Evolutionary conservation across 257 asterid genomes (phyloP), one percentile per base, ranked within the genome.

Genomic region (Lycium barbarum): DNA sequence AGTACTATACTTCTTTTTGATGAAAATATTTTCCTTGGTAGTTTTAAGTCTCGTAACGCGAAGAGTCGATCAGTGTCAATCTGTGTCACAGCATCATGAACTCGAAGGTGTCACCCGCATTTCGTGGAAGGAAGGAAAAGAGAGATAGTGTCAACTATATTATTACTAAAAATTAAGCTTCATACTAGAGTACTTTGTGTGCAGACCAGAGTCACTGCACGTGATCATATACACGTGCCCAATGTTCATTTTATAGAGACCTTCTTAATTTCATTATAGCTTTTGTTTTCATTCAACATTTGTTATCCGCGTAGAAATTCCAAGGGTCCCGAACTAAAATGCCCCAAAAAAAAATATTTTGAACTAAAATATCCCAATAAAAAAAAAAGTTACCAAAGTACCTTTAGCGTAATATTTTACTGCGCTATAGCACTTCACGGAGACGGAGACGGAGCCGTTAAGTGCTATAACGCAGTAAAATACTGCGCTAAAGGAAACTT

Each of bases 181-280:
- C 59, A 40, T n/a, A 80, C 33, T 71, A 14, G 22, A 40, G 45
- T 40, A 40, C 79, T 70, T 85, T 79, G 83, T 81, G 83, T 85
- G 85, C 88, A 87, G 33, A 59, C 67, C 20, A 62, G 26, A 2
- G 55, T 79, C 57, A 83, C 84, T 85, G 33, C 20, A 76, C 85
- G 70, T 79, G 66, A 85, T 26, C 33, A 26, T 63, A 79, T 51
- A 79, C 70, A 83, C 63, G 4, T 76, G 22, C 43, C 81, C n/a
- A 35, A 47, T 49, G 62, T 49, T 20, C 61, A 74, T 49, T 74
- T 73, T 74, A 20, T 74, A 47, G 81, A 49, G 81, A 49, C 81
- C 81, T 36, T 43, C 17, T 9, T 68, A n/a, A 10, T 36, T 68
- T 36, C 51, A 7, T 10, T 68, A 2, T 6, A 5, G 12, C 9